Evolutionary conservation across 352 stramenopile species (phyloP).

Genomic region (Pythium aphanidermatum): DNA sequence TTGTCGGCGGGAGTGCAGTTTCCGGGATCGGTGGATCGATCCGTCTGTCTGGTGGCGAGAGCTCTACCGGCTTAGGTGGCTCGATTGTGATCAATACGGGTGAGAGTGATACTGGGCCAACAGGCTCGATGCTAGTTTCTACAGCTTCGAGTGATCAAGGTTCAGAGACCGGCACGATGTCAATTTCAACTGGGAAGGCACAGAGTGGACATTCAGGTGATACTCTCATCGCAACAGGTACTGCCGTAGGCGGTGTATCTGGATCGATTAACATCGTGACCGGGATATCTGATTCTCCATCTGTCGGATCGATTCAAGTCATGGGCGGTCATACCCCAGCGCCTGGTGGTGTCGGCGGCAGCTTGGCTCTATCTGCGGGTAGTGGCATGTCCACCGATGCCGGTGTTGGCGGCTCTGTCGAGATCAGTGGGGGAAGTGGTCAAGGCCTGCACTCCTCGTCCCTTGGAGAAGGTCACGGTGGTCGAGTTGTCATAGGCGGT

Average conservation of each 20-base stretch:
- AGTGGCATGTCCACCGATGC: constrained; percentile 6
- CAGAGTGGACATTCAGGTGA: too few species aligned
- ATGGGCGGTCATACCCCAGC: background rate
- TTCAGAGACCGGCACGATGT: constrained; percentile 1
- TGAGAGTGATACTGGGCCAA: background rate
- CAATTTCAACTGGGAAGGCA: background rate
- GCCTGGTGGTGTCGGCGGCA: constrained; percentile 6
- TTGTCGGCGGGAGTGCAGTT: constrained; percentile 37
- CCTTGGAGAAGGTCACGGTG: constrained; percentile 18
- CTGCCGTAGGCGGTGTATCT: background rate
- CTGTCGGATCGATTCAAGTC: background rate
- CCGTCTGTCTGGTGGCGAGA: constrained; percentile 23
- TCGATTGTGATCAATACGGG: constrained; percentile 4
- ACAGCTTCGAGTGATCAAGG: constrained; percentile 1
- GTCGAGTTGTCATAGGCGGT: constrained; percentile 12
- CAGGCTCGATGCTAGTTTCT: background rate
- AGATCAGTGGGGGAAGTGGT: constrained; percentile 15
- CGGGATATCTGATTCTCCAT: background rate
- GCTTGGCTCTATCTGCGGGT: constrained; percentile 7
- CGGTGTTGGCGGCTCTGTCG: constrained; percentile 6
- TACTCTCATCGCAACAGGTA: too few species aligned
- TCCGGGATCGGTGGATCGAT: constrained; percentile 40
- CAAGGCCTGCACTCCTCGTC: constrained; percentile 15
- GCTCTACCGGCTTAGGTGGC: constrained; percentile 8
- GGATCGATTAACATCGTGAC: background rate